Evolutionary conservation across 73 alveolate species (phyloP).

Genomic region (Urostyla sp.): DNA sequence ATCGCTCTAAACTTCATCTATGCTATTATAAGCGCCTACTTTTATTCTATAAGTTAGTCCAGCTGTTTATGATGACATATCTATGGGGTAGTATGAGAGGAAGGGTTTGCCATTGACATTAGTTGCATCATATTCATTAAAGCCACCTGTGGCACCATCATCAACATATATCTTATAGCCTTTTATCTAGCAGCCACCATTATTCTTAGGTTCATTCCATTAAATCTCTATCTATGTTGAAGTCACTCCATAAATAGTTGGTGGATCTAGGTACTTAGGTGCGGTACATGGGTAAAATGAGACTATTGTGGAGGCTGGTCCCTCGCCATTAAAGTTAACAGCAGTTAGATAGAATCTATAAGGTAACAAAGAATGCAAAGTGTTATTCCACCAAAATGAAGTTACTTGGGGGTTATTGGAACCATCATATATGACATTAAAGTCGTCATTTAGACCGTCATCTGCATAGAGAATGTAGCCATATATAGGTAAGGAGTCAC

Average conservation of each 20-base stretch:
- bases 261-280: slow-evolving; percentile 43
- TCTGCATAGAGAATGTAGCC: slow-evolving; percentile 68
- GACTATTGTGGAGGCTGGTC: slow-evolving; percentile 32
- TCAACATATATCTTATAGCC: slow-evolving; percentile 74
- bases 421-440: slow-evolving; percentile 56
- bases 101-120: slow-evolving; percentile 62
- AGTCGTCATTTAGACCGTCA: slow-evolving; percentile 46
- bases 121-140: slow-evolving; percentile 40
- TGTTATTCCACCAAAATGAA: not conserved
- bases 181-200: slow-evolving; percentile 78
- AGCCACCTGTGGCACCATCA: slow-evolving; percentile 44
- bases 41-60: slow-evolving; percentile 55
- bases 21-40: slow-evolving; percentile 50
- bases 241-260: slow-evolving; percentile 37
- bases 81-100: slow-evolving; percentile 45
- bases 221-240: slow-evolving; percentile 47
- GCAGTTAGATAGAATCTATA: slow-evolving; percentile 61
- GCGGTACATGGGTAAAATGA: slow-evolving; percentile 53
- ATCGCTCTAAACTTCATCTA: slow-evolving; percentile 53
- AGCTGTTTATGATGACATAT: slow-evolving; percentile 53
- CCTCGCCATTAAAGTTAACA: slow-evolving; percentile 66
- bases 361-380: not conserved
- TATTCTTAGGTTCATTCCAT: slow-evolving; percentile 68
- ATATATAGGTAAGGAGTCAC: slow-evolving; percentile 53
- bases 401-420: slow-evolving; percentile 48